These are phyloP conservation scores for Herpetospermum pedunculosum DNA, from an alignment of 306 rosid species.

Conservation along the genomic window DNA sequence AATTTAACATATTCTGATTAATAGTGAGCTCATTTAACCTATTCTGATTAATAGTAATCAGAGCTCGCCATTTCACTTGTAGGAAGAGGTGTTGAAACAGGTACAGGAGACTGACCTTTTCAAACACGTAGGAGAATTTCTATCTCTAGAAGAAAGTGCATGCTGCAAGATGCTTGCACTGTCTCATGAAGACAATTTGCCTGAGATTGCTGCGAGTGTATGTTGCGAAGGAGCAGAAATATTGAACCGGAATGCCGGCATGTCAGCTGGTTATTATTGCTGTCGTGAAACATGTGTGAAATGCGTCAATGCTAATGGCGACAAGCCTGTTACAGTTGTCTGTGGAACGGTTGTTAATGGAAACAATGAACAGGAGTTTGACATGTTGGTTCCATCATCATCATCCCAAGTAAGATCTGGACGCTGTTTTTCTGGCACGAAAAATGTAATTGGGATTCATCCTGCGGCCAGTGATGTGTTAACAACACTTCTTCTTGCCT, in stretches of 20 bases:
- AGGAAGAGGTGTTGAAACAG: conserved; percentile 76
- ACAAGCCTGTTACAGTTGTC: conserved; percentile 54
- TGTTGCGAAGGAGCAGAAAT: conserved; percentile 91
- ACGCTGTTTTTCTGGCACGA: conserved; percentile 35
- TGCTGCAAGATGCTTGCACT: conserved; percentile 20
- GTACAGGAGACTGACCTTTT: conserved; percentile 71
- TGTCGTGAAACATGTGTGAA: conserved; percentile 57
- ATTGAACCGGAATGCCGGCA: conserved; percentile 37
- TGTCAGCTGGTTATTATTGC: conserved; percentile 39
- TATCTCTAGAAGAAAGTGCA: conserved; percentile 27
- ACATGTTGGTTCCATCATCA: conserved; percentile 61
- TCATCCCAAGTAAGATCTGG: conserved; percentile 32
- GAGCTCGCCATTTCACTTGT: conserved; percentile 12
- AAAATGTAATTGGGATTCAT: conserved; percentile 35
- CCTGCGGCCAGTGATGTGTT: conserved; percentile 74
- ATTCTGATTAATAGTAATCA: conserved; percentile 6
- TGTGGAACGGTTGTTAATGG: conserved; percentile 64
- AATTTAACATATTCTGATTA: no score
- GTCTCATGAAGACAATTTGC: conserved; percentile 30
- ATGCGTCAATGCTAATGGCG: conserved; percentile 51
- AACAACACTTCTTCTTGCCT: conserved; percentile 70
- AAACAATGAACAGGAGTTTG: conserved; percentile 50
- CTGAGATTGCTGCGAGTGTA: conserved; percentile 63
- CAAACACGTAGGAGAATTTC: conserved; percentile 48
- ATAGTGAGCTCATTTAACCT: no score